Percentiles rank a stretch among this genome's conserved stretches.
phyloP scores from a whole-genome alignment of 495 filamentous ascomycete genomes.

The Margaritispora aquatica region DNA sequence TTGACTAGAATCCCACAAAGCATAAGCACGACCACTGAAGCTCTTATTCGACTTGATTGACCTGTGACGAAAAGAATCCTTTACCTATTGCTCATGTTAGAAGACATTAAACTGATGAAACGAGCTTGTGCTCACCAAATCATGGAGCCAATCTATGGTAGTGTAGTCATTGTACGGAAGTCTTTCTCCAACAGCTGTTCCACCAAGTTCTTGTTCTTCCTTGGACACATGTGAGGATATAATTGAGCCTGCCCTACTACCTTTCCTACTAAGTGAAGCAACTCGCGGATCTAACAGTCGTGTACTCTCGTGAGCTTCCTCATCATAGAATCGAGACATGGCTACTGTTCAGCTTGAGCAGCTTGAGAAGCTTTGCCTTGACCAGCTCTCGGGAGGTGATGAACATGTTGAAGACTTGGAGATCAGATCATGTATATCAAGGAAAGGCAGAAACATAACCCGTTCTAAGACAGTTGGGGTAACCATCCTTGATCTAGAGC shows the following conservation, averaged over 20 bases:
- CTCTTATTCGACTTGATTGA: constrained; percentile 33
- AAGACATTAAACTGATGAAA: not conserved
- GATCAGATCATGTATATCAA: not conserved
- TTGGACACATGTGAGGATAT: constrained; percentile 28
- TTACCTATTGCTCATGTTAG: constrained; percentile 33
- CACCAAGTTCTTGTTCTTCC: constrained; percentile 37
- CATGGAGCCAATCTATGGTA: constrained; percentile 54
- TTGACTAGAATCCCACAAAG: constrained; percentile 37
- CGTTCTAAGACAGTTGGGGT: not conserved
- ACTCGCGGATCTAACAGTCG: constrained; percentile 10
- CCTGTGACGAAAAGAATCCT: constrained; percentile 48
- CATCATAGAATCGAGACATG: constrained; percentile 8
- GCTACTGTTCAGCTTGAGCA: not conserved
- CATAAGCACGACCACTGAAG: constrained; percentile 27
- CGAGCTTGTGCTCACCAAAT: constrained; percentile 33
- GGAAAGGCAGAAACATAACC: not conserved
- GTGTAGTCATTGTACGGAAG: constrained; percentile 53
- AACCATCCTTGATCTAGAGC: not conserved
- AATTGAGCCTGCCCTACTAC: constrained; percentile 1
- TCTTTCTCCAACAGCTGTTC: constrained; percentile 43
- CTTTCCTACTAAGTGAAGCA: constrained; percentile 5
- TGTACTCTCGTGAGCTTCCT: constrained; percentile 14
- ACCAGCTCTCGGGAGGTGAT: not conserved
- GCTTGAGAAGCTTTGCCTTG: not conserved
- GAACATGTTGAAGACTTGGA: not conserved